Percentiles rank a stretch among this genome's conserved stretches.
phyloP scores from a whole-genome alignment of 352 stramenopile species.

The Peronospora destructor region DNA sequence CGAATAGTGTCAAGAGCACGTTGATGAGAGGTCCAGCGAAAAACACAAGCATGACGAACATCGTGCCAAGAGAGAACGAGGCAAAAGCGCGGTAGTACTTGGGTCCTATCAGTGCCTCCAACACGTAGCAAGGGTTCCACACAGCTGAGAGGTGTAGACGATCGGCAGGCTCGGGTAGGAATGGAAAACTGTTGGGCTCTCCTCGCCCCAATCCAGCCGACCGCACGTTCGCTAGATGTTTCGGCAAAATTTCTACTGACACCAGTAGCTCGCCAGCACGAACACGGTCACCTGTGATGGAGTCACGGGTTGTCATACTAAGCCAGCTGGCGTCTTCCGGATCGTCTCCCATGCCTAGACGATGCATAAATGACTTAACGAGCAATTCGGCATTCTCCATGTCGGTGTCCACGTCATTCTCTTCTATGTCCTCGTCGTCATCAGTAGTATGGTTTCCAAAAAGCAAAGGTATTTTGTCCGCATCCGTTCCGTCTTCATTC shows the following conservation, averaged over 20 bases:
- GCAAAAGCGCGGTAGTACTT: slow-evolving; percentile 68
- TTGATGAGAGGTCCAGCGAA: slow-evolving; percentile 71
- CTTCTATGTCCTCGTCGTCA: slow-evolving; percentile 22
- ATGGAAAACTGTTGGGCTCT: slow-evolving; percentile 77
- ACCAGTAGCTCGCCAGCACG: slow-evolving; percentile 58
- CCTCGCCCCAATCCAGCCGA: slow-evolving; percentile 64
- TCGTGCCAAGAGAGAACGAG: slow-evolving; percentile 50
- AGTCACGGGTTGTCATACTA: slow-evolving; percentile 63
- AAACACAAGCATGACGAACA: slow-evolving; percentile 52
- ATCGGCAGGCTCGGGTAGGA: slow-evolving; percentile 61
- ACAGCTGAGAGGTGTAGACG: slow-evolving; percentile 69
- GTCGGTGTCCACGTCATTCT: slow-evolving; percentile 25
- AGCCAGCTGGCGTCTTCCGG: slow-evolving; percentile 70
- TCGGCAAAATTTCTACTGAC: slow-evolving; percentile 68
- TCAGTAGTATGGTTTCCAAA: slow-evolving; percentile 10
- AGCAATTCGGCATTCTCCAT: slow-evolving; percentile 63
- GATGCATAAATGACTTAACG: slow-evolving; percentile 65
- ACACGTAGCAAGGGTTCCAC: slow-evolving; percentile 78
- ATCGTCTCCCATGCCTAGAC: slow-evolving; percentile 73
- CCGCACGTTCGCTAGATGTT: slow-evolving; percentile 44
- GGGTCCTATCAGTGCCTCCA: slow-evolving; percentile 68
- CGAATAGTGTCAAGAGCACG: slow-evolving; percentile 54
- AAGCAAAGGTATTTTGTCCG: slow-evolving; percentile 24
- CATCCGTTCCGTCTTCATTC: slow-evolving; percentile 9
- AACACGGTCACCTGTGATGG: slow-evolving; percentile 47